These are phyloP conservation scores for Gymnopilus junonius DNA, from an alignment of 768 basidiomycete species.

Conservation along the genomic window DNA sequence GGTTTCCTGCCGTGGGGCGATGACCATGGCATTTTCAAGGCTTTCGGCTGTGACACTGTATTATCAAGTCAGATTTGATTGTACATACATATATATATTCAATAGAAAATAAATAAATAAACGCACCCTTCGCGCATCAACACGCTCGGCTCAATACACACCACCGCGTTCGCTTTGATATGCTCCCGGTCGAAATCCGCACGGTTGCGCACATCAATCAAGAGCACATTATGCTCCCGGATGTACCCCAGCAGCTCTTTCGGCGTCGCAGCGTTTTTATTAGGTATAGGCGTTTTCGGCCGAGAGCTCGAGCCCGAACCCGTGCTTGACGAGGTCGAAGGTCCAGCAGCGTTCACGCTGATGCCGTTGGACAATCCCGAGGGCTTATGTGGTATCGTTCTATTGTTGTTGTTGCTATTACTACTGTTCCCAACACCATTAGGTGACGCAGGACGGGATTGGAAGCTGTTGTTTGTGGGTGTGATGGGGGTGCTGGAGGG, in stretches of 20 bases:
- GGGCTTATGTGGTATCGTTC: slow-evolving; percentile 30
- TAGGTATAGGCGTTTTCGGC: slow-evolving; percentile 48
- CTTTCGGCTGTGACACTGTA: slow-evolving; percentile 64
- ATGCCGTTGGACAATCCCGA: slow-evolving; percentile 39
- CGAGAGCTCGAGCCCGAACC: slow-evolving; percentile 6
- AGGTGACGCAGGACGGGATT: slow-evolving; percentile 70
- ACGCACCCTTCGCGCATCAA: slow-evolving; percentile 71
- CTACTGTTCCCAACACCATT: slow-evolving; percentile 15
- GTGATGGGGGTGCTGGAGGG: slow-evolving; percentile 77
- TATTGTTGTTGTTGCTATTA: background rate
- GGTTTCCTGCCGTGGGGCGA: slow-evolving; percentile 72
- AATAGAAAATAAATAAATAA: background rate
- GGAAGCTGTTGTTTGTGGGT: slow-evolving; percentile 55
- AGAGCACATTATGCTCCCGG: slow-evolving; percentile 60
- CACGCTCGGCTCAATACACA: slow-evolving; percentile 87
- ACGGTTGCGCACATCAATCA: slow-evolving; percentile 84
- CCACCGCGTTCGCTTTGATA: slow-evolving; percentile 67
- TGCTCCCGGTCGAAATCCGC: slow-evolving; percentile 78
- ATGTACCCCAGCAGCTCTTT: slow-evolving; percentile 64
- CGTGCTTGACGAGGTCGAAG: slow-evolving; percentile 24
- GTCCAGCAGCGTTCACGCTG: slow-evolving; percentile 22
- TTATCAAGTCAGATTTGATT: background rate
- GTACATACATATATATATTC: slow-evolving; percentile 7
- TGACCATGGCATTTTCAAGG: slow-evolving; percentile 75
- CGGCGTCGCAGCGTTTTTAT: slow-evolving; percentile 63